phyloP scores from a whole-genome alignment of 2,329 filamentous ascomycete genomes.

The Ophiostoma sp. region DNA sequence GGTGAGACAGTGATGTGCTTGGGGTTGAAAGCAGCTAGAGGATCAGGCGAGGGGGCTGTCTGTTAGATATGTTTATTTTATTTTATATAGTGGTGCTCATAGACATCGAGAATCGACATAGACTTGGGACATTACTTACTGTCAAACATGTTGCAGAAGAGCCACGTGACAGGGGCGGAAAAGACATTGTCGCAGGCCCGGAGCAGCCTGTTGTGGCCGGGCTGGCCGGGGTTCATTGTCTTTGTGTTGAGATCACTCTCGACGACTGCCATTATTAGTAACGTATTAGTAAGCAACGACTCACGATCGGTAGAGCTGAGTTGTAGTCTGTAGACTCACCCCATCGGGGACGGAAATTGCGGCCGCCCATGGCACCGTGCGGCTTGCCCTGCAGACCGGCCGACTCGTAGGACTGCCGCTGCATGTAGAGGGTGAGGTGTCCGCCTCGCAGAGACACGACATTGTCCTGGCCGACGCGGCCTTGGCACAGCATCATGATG shows the following conservation, averaged over 20 bases:
- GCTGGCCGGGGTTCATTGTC: slow-evolving; percentile 78
- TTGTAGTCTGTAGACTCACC: slow-evolving; percentile 43
- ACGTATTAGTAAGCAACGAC: not conserved
- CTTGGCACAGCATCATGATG: slow-evolving; percentile 78
- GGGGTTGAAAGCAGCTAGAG: slow-evolving; percentile 44
- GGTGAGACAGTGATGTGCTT: slow-evolving; percentile 39
- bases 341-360: slow-evolving; percentile 64
- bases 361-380: slow-evolving; percentile 52
- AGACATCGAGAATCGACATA: not conserved
- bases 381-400: slow-evolving; percentile 73
- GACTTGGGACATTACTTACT: slow-evolving; percentile 35
- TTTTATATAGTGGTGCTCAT: not conserved
- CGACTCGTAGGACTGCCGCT: slow-evolving; percentile 75
- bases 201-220: slow-evolving; percentile 69
- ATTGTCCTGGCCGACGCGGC: slow-evolving; percentile 63
- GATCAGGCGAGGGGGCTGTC: slow-evolving; percentile 46
- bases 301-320: not conserved
- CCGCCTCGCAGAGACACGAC: slow-evolving; percentile 67
- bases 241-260: slow-evolving; percentile 67
- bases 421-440: slow-evolving; percentile 67
- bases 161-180: slow-evolving; percentile 62
- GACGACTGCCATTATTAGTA: slow-evolving; percentile 52
- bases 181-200: slow-evolving; percentile 78
- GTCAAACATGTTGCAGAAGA: slow-evolving; percentile 61
- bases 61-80: slow-evolving; percentile 30